A percentile compares a stretch with the other conserved stretches of the same genome.
Conservation (phyloP, 2,329 filamentous ascomycete genomes). For the Calonectria pteridis region DNA sequence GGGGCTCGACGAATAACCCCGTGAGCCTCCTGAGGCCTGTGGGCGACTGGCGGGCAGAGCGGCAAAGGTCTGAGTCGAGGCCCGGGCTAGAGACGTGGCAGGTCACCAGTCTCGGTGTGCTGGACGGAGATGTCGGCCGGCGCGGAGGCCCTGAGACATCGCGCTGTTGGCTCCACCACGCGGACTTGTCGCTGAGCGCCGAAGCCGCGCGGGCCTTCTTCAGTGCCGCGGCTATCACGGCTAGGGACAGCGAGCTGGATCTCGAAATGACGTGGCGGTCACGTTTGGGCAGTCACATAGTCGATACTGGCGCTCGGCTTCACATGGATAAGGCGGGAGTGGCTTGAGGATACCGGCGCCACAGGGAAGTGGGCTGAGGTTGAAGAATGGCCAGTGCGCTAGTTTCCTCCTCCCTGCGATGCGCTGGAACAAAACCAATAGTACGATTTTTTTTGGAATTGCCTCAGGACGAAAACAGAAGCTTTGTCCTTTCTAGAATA, state of each 20-base stretch:
- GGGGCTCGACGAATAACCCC: background rate
- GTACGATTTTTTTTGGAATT: background rate
- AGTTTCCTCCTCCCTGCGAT: background rate
- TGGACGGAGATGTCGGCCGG: background rate
- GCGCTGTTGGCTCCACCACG: background rate
- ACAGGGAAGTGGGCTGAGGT: background rate
- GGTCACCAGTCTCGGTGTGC: background rate
- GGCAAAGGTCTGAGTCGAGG: background rate
- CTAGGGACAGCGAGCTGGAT: background rate
- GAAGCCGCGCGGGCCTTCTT: background rate
- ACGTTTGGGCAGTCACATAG: background rate
- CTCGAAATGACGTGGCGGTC: background rate
- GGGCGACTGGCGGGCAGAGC: background rate
- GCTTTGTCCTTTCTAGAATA: background rate
- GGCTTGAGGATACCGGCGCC: background rate
- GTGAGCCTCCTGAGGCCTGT: background rate
- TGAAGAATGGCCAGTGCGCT: background rate
- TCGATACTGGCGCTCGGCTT: background rate
- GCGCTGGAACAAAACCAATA: background rate
- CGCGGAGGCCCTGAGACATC: background rate
- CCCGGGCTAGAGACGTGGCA: background rate
- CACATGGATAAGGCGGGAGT: background rate
- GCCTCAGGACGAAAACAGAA: background rate
- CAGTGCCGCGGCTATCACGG: background rate
- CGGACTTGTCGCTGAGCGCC: background rate